Percentiles rank a stretch among this genome's conserved stretches.
Conservation (phyloP, 441 rosid genomes). For the Adansonia grandidieri region DNA sequence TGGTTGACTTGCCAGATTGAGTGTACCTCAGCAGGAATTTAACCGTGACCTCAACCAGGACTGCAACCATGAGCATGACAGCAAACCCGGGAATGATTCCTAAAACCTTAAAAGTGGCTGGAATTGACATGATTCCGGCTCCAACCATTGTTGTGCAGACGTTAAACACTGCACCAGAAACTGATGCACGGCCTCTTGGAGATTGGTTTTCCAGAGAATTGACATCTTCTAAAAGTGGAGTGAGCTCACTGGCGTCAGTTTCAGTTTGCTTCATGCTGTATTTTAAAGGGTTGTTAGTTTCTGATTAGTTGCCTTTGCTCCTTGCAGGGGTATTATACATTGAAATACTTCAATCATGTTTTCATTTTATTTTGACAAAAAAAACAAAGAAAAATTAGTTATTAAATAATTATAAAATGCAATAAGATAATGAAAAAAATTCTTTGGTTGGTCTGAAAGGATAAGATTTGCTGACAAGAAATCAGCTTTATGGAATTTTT, state of each 20-base stretch:
- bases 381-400: background rate
- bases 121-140: constrained; percentile 90
- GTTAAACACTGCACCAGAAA: constrained; percentile 76
- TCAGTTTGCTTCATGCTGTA: constrained; percentile 2
- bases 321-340: background rate
- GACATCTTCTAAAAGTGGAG: constrained; percentile 55
- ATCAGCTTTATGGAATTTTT: background rate
- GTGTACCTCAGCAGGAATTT: constrained; percentile 70
- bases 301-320: background rate
- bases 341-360: background rate
- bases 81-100: constrained; percentile 68
- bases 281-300: background rate
- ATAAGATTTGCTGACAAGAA: constrained; percentile 5
- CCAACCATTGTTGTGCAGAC: constrained; percentile 78
- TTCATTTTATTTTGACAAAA: background rate
- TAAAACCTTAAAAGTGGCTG: constrained; percentile 69
- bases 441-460: background rate
- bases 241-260: background rate
- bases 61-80: constrained; percentile 54
- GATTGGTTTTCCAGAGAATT: constrained; percentile 28
- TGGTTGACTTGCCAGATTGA: constrained; percentile 50
- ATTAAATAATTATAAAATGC: background rate
- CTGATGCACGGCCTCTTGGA: constrained; percentile 35
- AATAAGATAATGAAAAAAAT: constrained; percentile 4
- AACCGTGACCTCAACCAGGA: constrained; percentile 66